Conservation (phyloP, 1,284 basidiomycete species). For the Marasmius oreades region DNA sequence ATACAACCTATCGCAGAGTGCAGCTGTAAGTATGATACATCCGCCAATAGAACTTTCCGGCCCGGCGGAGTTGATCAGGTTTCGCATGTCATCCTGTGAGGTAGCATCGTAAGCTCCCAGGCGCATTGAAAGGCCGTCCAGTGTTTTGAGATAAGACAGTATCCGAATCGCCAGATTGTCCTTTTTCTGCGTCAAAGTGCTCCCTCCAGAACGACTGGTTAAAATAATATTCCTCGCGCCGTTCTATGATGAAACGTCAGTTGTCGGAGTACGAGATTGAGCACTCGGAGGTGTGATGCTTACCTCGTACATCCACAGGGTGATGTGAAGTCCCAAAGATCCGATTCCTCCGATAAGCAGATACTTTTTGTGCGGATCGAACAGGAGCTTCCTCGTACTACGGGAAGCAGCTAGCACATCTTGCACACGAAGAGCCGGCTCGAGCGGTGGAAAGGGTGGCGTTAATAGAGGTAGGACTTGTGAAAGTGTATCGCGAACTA, state of each 20-base stretch:
- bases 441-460: too few relatives aligned
- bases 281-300: neutral
- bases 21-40: too few relatives aligned
- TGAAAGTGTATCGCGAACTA: too few relatives aligned
- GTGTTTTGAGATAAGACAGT: slow-evolving; percentile 27
- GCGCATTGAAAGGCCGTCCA: slow-evolving; percentile 25
- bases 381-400: slow-evolving; percentile 8
- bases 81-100: slow-evolving; percentile 20
- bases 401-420: too few relatives aligned
- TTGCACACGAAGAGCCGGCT: neutral
- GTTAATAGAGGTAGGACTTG: too few relatives aligned
- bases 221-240: slow-evolving; percentile 35
- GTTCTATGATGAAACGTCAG: slow-evolving; percentile 22
- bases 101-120: slow-evolving; percentile 29
- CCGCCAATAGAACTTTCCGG: too few relatives aligned
- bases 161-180: slow-evolving; percentile 21
- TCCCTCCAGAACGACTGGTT: slow-evolving; percentile 33
- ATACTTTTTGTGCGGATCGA: slow-evolving; percentile 19
- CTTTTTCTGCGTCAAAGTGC: slow-evolving; percentile 14
- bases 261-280: neutral
- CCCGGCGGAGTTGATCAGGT: too few relatives aligned
- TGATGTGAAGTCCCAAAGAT: slow-evolving; percentile 29
- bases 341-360: slow-evolving; percentile 31
- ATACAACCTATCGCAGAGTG: too few relatives aligned
- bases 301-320: slow-evolving; percentile 38